phyloP scores from a whole-genome alignment of 2,329 filamentous ascomycete species.

The Cylindrodendrum hubeiense region DNA sequence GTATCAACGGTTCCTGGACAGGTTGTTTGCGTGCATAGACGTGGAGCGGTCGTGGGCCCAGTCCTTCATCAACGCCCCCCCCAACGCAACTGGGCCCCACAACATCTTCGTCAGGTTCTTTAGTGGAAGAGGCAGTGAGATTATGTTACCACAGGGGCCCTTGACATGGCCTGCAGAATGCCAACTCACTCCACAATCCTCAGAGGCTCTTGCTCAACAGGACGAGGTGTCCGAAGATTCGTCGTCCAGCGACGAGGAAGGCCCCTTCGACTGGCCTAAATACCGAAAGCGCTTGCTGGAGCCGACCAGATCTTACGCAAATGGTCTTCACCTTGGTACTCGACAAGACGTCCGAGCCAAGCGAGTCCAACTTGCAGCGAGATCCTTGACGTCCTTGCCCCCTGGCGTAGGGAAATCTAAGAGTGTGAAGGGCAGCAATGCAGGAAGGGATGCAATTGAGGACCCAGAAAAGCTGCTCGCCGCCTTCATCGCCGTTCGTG shows the following conservation, averaged over 20 bases:
- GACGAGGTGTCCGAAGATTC: conserved; percentile 21
- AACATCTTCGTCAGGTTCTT: conserved; percentile 49
- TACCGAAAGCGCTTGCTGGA: background rate
- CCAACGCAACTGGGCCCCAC: conserved; percentile 45
- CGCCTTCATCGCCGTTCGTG: conserved; percentile 69
- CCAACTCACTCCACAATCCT: conserved; percentile 40
- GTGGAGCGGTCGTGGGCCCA: conserved; percentile 59
- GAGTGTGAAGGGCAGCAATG: background rate
- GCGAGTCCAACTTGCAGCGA: conserved; percentile 46
- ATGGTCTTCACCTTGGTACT: background rate
- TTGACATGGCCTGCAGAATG: conserved; percentile 44
- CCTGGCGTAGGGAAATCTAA: conserved; percentile 8
- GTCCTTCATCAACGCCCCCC: conserved; percentile 39
- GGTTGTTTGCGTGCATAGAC: conserved; percentile 55
- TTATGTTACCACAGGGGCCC: background rate
- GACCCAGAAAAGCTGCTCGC: conserved; percentile 59
- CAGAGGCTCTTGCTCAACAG: conserved; percentile 20
- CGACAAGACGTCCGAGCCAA: conserved; percentile 37
- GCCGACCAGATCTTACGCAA: background rate
- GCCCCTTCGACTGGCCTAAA: conserved; percentile 32
- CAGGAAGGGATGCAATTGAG: conserved; percentile 27
- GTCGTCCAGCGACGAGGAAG: conserved; percentile 36
- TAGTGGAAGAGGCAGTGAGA: conserved; percentile 21
- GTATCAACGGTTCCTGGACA: conserved; percentile 40
- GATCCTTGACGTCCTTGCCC: conserved; percentile 45